These are phyloP conservation scores for Yamadazyma triangularis DNA, from an alignment of 1,139 yeast species.

Conservation along the genomic window DNA sequence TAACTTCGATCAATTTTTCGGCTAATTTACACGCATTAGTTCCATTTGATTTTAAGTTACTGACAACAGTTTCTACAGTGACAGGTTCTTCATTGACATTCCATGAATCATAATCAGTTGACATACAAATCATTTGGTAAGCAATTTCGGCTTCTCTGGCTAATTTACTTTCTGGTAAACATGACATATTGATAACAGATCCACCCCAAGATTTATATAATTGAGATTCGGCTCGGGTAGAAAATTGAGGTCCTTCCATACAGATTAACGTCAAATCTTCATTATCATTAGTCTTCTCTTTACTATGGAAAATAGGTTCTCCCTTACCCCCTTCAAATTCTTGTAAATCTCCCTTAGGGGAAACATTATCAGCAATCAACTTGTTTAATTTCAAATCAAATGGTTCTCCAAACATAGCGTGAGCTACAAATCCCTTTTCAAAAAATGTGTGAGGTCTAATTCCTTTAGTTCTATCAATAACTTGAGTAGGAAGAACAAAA, in stretches of 20 bases:
- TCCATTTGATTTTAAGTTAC: constrained; percentile 82
- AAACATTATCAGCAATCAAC: constrained; percentile 55
- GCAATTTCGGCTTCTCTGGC: constrained; percentile 97
- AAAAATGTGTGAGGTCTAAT: constrained; percentile 87
- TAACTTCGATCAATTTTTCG: constrained; percentile 57
- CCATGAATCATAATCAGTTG: constrained; percentile 99
- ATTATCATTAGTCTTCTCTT: constrained; percentile 33
- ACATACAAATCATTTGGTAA: constrained; percentile 98
- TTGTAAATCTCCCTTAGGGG: constrained; percentile 49
- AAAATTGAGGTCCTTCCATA: constrained; percentile 99
- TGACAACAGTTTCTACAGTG: constrained; percentile 92
- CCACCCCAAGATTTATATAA: constrained; percentile 91
- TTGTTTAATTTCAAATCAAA: constrained; percentile 72
- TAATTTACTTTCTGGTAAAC: constrained; percentile 90
- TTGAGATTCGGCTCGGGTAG: constrained; percentile 94
- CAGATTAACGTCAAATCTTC: constrained; percentile 83
- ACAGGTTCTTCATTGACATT: constrained; percentile 92
- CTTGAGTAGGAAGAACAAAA: constrained; percentile 90
- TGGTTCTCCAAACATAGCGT: constrained; percentile 96
- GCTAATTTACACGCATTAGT: constrained; percentile 82
- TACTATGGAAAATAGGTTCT: constrained; percentile 53
- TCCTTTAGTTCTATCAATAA: constrained; percentile 96
- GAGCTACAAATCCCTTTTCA: constrained; percentile 92
- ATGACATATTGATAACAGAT: constrained; percentile 93
- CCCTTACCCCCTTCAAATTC: constrained; percentile 34